Base-by-base conservation (phyloP, 352 stramenopile genomes). In the Phytophthora litchii region DNA sequence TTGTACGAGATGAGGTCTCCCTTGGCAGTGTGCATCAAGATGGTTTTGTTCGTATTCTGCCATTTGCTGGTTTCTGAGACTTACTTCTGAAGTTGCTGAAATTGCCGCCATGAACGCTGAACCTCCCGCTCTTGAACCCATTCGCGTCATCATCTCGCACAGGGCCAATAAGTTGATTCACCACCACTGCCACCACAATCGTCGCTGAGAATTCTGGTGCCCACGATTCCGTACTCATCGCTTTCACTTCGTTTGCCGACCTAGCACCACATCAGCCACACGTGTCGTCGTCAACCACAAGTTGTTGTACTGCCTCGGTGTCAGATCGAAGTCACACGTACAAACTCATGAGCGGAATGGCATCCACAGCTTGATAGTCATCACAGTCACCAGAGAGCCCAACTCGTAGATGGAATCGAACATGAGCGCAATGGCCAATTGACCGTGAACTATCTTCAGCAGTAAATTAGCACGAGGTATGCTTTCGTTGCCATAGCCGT, bases 321-420 rank as follows among this genome's bases (percentile, higher is more conserved):
- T 50, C 20, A 88, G 58, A 90, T 2, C 76, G 78, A 23, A 90
- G 54, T 20, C 84, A 23, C 7, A 87, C 77, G 44, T 86, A 87
- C 41, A 83, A 8, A 19, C 67, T 86, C 76, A 88, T 86, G 54
- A 90, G 72, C 27, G 80, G 80, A 51, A 89, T 78, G 9, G 77
- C 77, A 19, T 77, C 56, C n/a, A 75, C 55, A 87, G 87, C 59
- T 89, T 86, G 74, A 89, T 89, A 11, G 79, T 76, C 77, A 89
- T 86, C 38, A 86, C 75, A 29, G 79, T 89, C 9, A 72, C 79
- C 0, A 76, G 79, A 25, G 79, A 89, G 3, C 67, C 77, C 13
- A 87, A 52, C 2, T 87, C 79, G 12, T 72, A 81, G 37, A 86
- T 86, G 29, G 79, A 89, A 16, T 62, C 79, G 37, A 89, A 89